Evolutionary conservation across 139 green algal species (phyloP).

Genomic region (Chlamydomonas sp.): DNA sequence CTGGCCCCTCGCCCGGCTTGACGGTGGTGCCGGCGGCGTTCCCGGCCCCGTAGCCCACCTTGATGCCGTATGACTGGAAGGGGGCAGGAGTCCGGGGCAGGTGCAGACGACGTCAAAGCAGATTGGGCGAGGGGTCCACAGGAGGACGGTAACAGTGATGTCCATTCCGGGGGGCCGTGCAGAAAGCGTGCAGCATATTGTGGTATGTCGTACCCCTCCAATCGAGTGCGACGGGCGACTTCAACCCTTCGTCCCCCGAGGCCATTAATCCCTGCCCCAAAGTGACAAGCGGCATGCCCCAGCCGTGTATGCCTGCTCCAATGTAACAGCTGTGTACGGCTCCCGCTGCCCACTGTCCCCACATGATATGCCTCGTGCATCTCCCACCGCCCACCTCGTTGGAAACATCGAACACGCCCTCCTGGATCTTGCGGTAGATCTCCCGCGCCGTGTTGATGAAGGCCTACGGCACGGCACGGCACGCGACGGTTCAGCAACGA

Average conservation of each 20-base stretch:
- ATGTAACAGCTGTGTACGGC: too few relatives aligned
- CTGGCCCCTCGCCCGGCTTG: slow-evolving; percentile 57
- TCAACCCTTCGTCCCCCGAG: too few relatives aligned
- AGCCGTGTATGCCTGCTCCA: too few relatives aligned
- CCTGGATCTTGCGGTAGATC: slow-evolving; percentile 98
- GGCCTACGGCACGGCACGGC: slow-evolving; percentile 60
- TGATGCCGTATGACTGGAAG: slow-evolving; percentile 93
- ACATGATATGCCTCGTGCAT: background rate
- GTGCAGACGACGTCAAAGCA: too few relatives aligned
- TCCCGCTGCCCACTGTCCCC: background rate
- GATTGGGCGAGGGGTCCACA: too few relatives aligned
- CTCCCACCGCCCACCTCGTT: slow-evolving; percentile 85
- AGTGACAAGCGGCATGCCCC: too few relatives aligned
- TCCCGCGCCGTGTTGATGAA: slow-evolving; percentile 98
- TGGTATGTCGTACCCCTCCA: too few relatives aligned
- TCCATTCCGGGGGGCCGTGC: too few relatives aligned
- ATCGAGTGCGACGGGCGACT: too few relatives aligned
- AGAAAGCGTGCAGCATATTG: background rate
- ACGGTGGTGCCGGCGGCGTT: slow-evolving; percentile 46
- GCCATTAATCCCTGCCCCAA: too few relatives aligned
- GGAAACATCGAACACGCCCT: slow-evolving; percentile 95
- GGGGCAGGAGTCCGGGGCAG: too few relatives aligned
- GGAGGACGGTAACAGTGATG: too few relatives aligned
- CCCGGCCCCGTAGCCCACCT: slow-evolving; percentile 93
- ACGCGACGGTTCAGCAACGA: slow-evolving; percentile 3